phyloP scores from a whole-genome alignment of 2,329 filamentous ascomycete species.

The Cercospora citrullina region DNA sequence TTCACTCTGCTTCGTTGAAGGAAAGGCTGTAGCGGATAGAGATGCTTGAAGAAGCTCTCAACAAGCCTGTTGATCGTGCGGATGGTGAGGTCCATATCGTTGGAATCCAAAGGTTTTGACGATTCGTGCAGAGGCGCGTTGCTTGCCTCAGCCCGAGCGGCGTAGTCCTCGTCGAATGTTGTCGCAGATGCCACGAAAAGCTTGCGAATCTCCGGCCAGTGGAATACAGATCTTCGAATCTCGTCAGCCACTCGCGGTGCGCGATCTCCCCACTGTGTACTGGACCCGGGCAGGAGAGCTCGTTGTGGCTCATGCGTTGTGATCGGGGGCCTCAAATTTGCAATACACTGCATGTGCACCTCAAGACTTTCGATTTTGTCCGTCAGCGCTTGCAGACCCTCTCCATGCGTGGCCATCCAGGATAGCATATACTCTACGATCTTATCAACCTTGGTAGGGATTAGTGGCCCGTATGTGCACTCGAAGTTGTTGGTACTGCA shows the following conservation, averaged over 20 bases:
- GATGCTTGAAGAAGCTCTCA: not conserved
- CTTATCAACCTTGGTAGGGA: not conserved
- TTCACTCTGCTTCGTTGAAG: constrained; percentile 1
- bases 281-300: not conserved
- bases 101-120: not conserved
- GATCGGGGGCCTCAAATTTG: not conserved
- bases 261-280: not conserved
- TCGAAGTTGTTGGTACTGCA: not conserved
- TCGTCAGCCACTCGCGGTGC: not conserved
- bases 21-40: constrained; percentile 4
- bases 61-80: constrained; percentile 4
- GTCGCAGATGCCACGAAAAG: not conserved
- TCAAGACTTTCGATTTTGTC: not conserved
- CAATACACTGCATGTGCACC: not conserved
- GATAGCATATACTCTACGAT: not conserved
- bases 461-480: not conserved
- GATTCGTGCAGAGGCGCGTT: not conserved
- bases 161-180: not conserved
- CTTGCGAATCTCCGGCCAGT: not conserved
- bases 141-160: not conserved
- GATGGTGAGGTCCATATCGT: not conserved
- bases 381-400: not conserved
- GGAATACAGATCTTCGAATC: not conserved
- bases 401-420: not conserved
- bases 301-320: not conserved